These are phyloP conservation scores for Quillaja saponaria DNA, from an alignment of 306 rosid species.

Conservation along the genomic window DNA sequence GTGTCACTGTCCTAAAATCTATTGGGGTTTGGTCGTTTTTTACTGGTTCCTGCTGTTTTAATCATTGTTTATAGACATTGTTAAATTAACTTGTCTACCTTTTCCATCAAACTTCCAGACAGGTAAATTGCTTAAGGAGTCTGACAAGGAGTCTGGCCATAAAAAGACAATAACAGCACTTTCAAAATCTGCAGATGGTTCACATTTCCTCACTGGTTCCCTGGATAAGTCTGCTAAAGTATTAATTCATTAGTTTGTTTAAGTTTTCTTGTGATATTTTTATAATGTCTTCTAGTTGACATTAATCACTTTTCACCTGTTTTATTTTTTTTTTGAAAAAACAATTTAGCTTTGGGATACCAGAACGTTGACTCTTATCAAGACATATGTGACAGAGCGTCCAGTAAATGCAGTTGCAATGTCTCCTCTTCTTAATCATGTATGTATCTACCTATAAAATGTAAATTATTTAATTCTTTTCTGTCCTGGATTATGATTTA, in stretches of 20 bases:
- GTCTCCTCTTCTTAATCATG: constrained; percentile 94
- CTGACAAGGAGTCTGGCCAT: constrained; percentile 78
- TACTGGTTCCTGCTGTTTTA: neutral
- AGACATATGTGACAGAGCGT: constrained; percentile 82
- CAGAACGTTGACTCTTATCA: constrained; percentile 81
- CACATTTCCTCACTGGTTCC: constrained; percentile 86
- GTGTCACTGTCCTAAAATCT: neutral
- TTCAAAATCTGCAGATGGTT: constrained; percentile 67
- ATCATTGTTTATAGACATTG: no score
- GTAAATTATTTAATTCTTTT: neutral
- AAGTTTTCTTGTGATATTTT: neutral
- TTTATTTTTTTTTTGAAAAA: constrained; percentile 3
- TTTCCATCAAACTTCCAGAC: constrained; percentile 50
- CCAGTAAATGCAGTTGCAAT: constrained; percentile 95
- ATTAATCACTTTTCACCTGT: neutral
- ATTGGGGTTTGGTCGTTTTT: no score
- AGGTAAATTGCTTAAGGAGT: constrained; percentile 70
- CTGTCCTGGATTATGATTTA: no score
- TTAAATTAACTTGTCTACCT: neutral
- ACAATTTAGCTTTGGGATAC: constrained; percentile 78
- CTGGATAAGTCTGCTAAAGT: constrained; percentile 90
- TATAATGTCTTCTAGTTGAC: neutral
- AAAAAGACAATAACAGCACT: constrained; percentile 74
- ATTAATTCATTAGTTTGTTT: neutral
- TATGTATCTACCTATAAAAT: constrained; percentile 39